Conservation (phyloP, 176 grass and related monocot species). For the Triticum urartu region DNA sequence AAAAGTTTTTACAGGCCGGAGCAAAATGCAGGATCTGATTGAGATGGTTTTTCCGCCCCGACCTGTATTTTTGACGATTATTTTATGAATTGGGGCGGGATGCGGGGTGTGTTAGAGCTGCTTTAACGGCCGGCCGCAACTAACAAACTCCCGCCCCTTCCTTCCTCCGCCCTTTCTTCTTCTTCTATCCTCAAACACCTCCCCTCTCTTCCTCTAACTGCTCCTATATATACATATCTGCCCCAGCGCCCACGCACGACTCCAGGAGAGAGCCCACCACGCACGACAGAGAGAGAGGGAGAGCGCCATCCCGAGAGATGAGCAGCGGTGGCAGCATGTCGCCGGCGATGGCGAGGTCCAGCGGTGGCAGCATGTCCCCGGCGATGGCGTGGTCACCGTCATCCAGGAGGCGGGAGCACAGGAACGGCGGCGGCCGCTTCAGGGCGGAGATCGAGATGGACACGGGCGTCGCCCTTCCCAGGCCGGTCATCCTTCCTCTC, state of each 20-base stretch:
- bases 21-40: too few relatives aligned
- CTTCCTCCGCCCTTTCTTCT: neutral
- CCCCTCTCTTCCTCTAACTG: neutral
- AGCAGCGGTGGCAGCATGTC: neutral
- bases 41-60: too few relatives aligned
- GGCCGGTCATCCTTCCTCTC: neutral
- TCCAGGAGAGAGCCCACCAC: neutral
- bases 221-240: neutral
- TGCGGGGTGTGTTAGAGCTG: too few relatives aligned
- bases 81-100: too few relatives aligned
- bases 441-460: conserved; percentile 47
- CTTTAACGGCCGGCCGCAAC: neutral
- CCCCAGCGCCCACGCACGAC: neutral
- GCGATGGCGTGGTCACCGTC: neutral
- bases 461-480: conserved; percentile 16
- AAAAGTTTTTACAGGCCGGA: too few relatives aligned
- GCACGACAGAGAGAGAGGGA: too few relatives aligned
- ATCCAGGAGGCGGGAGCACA: conserved; percentile 11
- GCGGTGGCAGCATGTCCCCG: neutral
- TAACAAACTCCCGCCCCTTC: neutral
- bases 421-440: conserved; percentile 4
- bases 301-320: conserved; percentile 1
- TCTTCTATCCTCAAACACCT: conserved; percentile 1
- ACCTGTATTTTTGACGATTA: too few relatives aligned
- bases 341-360: neutral